phyloP scores from a whole-genome alignment of 805 yeast genomes.

The Cyberlindnera subsufficiens region DNA sequence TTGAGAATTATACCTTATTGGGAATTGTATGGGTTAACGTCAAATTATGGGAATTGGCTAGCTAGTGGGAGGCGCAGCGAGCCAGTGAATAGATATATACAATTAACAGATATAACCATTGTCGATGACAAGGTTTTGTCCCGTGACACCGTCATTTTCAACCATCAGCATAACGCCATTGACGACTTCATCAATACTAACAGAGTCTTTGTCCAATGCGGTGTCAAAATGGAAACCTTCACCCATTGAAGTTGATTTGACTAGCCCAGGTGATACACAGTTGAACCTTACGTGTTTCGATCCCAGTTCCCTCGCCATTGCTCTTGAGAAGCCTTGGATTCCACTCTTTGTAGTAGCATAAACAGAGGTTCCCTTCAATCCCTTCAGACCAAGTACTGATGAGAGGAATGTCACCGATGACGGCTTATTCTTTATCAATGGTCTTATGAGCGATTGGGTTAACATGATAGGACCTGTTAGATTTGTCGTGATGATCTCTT shows the following conservation, averaged over 20 bases:
- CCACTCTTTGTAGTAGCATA: conserved; percentile 74
- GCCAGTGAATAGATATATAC: neutral
- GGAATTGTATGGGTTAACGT: neutral
- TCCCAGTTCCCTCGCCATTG: conserved; percentile 56
- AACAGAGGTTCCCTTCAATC: conserved; percentile 51
- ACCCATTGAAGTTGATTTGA: conserved; percentile 59
- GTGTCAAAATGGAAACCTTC: conserved; percentile 15
- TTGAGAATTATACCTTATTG: no score
- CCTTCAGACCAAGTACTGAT: conserved; percentile 51
- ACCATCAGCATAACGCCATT: conserved; percentile 19
- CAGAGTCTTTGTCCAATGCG: conserved; percentile 12
- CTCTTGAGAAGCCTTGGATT: conserved; percentile 50
- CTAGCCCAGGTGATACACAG: conserved; percentile 62
- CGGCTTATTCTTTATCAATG: conserved; percentile 39
- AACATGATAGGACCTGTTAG: conserved; percentile 56
- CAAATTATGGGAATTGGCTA: neutral
- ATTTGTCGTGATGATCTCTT: conserved; percentile 46
- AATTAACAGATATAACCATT: conserved; percentile 21
- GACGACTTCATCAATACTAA: conserved; percentile 20
- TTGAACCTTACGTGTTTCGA: conserved; percentile 52
- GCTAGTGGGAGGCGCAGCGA: neutral
- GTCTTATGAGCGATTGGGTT: conserved; percentile 43
- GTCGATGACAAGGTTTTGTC: conserved; percentile 26
- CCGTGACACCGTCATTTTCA: conserved; percentile 23
- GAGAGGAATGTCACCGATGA: conserved; percentile 54